Evolutionary conservation across 805 yeast genomes (phyloP).

Genomic region (Ogataea dorogensis): DNA sequence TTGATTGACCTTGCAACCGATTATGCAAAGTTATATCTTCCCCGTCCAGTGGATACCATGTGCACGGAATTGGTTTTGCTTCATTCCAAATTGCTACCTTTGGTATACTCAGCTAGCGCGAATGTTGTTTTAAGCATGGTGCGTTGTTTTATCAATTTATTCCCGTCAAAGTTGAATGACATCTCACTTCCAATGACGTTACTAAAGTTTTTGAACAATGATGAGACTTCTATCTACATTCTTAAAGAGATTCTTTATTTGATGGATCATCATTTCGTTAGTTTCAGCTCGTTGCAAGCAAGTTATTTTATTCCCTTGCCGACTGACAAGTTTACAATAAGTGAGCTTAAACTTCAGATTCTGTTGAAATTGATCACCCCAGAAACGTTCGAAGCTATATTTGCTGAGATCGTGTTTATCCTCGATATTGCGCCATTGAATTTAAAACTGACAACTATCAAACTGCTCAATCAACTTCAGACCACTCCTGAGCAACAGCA

Average conservation of each 20-base stretch:
- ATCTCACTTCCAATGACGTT: slow-evolving; percentile 51
- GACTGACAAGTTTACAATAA: slow-evolving; percentile 46
- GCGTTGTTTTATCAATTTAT: slow-evolving; percentile 54
- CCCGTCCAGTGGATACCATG: slow-evolving; percentile 41
- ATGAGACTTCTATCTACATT: slow-evolving; percentile 11
- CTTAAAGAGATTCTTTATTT: slow-evolving; percentile 23
- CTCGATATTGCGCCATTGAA: slow-evolving; percentile 28
- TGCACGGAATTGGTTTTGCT: slow-evolving; percentile 61
- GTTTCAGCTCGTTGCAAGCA: slow-evolving; percentile 35
- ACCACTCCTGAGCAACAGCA: slow-evolving; percentile 43
- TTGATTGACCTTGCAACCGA: slow-evolving; percentile 62
- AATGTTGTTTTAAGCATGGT: slow-evolving; percentile 62
- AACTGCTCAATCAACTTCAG: slow-evolving; percentile 43
- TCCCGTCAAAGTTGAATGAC: slow-evolving; percentile 53
- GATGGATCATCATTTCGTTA: slow-evolving; percentile 36
- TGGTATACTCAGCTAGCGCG: slow-evolving; percentile 53
- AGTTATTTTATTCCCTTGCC: slow-evolving; percentile 57
- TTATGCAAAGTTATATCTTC: slow-evolving; percentile 62
- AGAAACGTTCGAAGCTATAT: slow-evolving; percentile 47
- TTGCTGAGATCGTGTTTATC: slow-evolving; percentile 64
- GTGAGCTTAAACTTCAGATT: slow-evolving; percentile 55
- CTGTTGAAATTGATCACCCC: slow-evolving; percentile 58
- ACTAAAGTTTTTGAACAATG: slow-evolving; percentile 28
- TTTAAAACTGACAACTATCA: slow-evolving; percentile 49
- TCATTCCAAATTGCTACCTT: slow-evolving; percentile 42